Evolutionary conservation across 2,329 filamentous ascomycete genomes (phyloP).

Genomic region (Ophiostoma angusticollis): DNA sequence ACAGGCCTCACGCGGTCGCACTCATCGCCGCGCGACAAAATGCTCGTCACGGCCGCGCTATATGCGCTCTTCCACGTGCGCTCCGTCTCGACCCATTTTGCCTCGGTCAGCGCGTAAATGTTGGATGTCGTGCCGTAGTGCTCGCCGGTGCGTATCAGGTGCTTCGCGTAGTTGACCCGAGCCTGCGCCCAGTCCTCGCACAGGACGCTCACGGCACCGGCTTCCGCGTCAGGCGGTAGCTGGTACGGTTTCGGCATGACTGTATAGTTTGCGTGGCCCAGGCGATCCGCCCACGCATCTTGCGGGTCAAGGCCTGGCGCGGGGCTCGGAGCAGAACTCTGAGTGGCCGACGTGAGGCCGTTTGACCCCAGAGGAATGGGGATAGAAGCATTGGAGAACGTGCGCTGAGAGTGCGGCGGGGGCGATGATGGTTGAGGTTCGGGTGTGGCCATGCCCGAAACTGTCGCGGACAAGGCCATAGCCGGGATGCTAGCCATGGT

Average conservation of each 20-base stretch:
- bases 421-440: background rate
- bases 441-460: too few species aligned
- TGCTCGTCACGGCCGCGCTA: slow-evolving; percentile 46
- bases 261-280: slow-evolving; percentile 89
- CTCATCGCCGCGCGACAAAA: slow-evolving; percentile 24
- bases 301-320: slow-evolving; percentile 39
- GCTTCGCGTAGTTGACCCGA: slow-evolving; percentile 76
- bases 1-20: slow-evolving; percentile 18
- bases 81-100: slow-evolving; percentile 80
- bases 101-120: slow-evolving; percentile 71
- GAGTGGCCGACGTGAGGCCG: slow-evolving; percentile 26
- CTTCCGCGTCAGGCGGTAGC: slow-evolving; percentile 37
- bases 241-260: slow-evolving; percentile 73
- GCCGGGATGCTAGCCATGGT: background rate
- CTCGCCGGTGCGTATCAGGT: slow-evolving; percentile 75
- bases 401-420: slow-evolving; percentile 26
- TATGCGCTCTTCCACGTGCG: slow-evolving; percentile 59
- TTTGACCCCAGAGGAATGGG: slow-evolving; percentile 35
- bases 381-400: slow-evolving; percentile 68
- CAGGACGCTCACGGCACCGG: slow-evolving; percentile 46
- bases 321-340: slow-evolving; percentile 36
- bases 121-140: slow-evolving; percentile 86
- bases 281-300: slow-evolving; percentile 71
- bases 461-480: slow-evolving; percentile 3
- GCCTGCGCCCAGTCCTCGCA: slow-evolving; percentile 73